Base-by-base conservation (phyloP, 1,284 basidiomycete genomes). In the Volvariella volvacea region DNA sequence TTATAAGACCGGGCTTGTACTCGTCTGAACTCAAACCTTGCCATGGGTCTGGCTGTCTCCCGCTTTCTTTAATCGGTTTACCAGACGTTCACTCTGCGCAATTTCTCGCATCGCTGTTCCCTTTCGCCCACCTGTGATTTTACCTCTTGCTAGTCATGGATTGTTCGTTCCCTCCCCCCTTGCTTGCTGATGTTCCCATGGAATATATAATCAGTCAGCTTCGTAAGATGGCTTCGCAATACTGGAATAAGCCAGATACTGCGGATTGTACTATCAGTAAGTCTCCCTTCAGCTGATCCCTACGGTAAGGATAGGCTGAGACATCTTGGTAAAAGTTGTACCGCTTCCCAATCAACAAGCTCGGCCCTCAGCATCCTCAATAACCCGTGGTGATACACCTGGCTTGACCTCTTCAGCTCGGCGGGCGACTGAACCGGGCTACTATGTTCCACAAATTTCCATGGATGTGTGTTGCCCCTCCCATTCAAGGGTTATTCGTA, bases 261-360 rank as follows among this genome's bases (percentile, higher is more conserved):
- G 73, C 86, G 16, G 81, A 88, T 61, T 86, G 82, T 63, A 82
- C 85, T 38, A 71, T 88, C 50, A 71, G 86, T 85, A 54, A 46
- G 80, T 66, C 33, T 48, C 22, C 22, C n/a, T 28, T 36, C 34
- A 36, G 14, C 15, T 15, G 8, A 36, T 20, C n/a, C 7, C 15
- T 20, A 20, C 15, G 34, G n/a, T 6, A 20, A 20, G 14, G n/a
- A 20, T 15, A 4, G 34, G 15, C 34, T 36, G 34, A 20, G 19
- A 20, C n/a, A n/a, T 8, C 34, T 36, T 6, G 25, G 6, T n/a
- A n/a, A 12, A 28, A 36, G 34, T 36, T 57, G 61, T 33, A 53
- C 61, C 32, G 55, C 59, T 19, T 55, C 58, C 25, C 44, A 47
- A 36, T 25, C 39, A 30, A 50, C 55, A 40, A 44, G 22, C 30